phyloP scores from a whole-genome alignment of 306 rosid species.

The Pachyrhizus erosus region DNA sequence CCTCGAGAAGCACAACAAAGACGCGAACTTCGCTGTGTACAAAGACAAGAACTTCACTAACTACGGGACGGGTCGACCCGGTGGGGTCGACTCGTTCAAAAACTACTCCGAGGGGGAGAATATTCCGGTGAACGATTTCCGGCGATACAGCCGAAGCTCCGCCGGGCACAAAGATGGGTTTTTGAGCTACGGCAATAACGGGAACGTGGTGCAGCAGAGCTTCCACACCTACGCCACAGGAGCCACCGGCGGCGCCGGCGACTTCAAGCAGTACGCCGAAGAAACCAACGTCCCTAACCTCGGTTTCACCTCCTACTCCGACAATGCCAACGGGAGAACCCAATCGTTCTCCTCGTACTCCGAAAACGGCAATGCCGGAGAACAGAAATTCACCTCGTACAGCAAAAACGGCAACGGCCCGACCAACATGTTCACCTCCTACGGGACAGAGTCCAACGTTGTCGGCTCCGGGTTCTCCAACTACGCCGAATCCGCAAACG shows the following conservation, averaged over 20 bases:
- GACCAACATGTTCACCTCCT: conserved; percentile 54
- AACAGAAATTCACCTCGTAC: conserved; percentile 71
- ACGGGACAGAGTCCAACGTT: conserved; percentile 76
- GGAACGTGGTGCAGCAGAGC: conserved; percentile 82
- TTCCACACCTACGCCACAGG: conserved; percentile 73
- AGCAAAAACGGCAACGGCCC: conserved; percentile 82
- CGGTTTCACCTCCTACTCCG: conserved; percentile 77
- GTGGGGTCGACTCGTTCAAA: conserved; percentile 75
- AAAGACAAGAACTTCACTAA: conserved; percentile 72
- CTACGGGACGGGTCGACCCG: conserved; percentile 79
- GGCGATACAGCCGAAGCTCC: conserved; percentile 85
- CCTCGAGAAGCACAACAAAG: conserved; percentile 71
- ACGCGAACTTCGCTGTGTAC: conserved; percentile 62
- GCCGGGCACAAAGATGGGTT: conserved; percentile 68
- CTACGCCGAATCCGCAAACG: conserved; percentile 62
- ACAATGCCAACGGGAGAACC: conserved; percentile 64
- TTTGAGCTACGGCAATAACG: conserved; percentile 52
- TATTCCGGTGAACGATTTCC: conserved; percentile 77
- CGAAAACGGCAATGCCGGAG: conserved; percentile 77
- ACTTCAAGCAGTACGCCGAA: conserved; percentile 65
- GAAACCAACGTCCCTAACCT: conserved; percentile 75
- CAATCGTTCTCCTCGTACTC: conserved; percentile 76
- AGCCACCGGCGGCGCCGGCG: conserved; percentile 77
- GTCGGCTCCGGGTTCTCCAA: conserved; percentile 69
- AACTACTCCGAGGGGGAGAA: conserved; percentile 68